A percentile compares a stretch with the other conserved stretches of the same genome.
Evolutionary conservation across 2,329 filamentous ascomycete species (phyloP).

Genomic region (Colletotrichum paranaense): DNA sequence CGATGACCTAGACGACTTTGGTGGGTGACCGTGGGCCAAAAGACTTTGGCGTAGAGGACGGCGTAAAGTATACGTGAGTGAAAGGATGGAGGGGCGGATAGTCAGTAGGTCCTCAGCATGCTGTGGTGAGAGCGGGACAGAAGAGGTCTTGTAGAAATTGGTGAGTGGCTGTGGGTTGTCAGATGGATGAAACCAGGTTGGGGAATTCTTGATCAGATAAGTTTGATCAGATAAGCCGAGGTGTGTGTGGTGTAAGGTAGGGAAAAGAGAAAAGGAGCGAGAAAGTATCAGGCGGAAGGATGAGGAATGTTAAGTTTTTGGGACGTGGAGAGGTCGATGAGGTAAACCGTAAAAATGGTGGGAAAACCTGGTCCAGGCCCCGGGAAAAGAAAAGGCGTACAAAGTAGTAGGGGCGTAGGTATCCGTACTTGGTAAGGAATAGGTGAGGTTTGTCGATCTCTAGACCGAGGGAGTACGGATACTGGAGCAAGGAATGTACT

Average conservation of each 20-base stretch:
- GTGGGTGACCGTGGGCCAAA: slow-evolving; percentile 12
- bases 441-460: slow-evolving; percentile 2
- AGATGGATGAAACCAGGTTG: slow-evolving; percentile 18
- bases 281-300: not conserved
- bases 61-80: slow-evolving; percentile 22
- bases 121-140: not conserved
- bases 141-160: slow-evolving; percentile 1
- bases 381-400: not conserved
- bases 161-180: not conserved
- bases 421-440: no score
- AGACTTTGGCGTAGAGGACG: slow-evolving; percentile 15
- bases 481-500: not conserved
- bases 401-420: no score
- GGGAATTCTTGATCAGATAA: slow-evolving; percentile 34
- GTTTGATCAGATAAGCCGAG: slow-evolving; percentile 31
- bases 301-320: slow-evolving; percentile 8
- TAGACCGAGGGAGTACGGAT: not conserved
- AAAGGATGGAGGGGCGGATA: slow-evolving; percentile 26
- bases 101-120: slow-evolving; percentile 29
- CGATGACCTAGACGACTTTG: slow-evolving; percentile 5
- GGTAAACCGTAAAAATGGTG: slow-evolving; percentile 6
- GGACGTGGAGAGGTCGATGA: slow-evolving; percentile 23
- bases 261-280: not conserved
- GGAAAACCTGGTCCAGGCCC: not conserved
- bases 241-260: not conserved